Conservation (phyloP, 257 asterid genomes). For the Handroanthus guayacan region DNA sequence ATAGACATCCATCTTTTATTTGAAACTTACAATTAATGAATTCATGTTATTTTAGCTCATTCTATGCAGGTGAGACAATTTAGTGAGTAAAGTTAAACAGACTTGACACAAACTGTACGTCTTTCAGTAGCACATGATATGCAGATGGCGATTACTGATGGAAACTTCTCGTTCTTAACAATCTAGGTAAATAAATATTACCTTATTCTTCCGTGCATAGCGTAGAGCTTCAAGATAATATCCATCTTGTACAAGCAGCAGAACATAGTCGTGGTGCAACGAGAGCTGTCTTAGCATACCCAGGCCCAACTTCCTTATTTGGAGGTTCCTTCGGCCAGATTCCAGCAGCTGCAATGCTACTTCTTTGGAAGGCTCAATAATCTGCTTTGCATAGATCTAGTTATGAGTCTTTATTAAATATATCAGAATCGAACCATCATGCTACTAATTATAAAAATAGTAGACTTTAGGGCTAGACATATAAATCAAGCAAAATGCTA, state of each 20-base stretch:
- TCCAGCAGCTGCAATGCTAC: slow-evolving; percentile 89
- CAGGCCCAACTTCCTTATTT: slow-evolving; percentile 80
- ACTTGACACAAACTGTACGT: background rate
- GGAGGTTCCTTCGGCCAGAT: slow-evolving; percentile 74
- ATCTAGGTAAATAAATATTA: slow-evolving; percentile 36
- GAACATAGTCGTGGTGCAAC: slow-evolving; percentile 80
- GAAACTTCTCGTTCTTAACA: slow-evolving; percentile 3
- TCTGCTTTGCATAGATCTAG: slow-evolving; percentile 55
- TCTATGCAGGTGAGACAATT: slow-evolving; percentile 1
- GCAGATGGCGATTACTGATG: slow-evolving; percentile 12
- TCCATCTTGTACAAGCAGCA: slow-evolving; percentile 90
- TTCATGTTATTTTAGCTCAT: background rate
- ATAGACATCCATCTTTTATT: background rate
- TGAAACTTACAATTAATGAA: slow-evolving; percentile 8
- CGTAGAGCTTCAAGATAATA: slow-evolving; percentile 91
- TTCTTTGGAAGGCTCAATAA: slow-evolving; percentile 92
- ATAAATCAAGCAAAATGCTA: slow-evolving; percentile 34
- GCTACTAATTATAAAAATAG: background rate
- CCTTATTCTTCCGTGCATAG: slow-evolving; percentile 85
- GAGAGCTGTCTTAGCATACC: slow-evolving; percentile 85
- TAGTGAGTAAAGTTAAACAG: background rate
- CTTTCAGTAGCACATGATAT: slow-evolving; percentile 25
- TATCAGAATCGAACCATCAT: slow-evolving; percentile 8
- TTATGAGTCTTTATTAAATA: slow-evolving; percentile 29
- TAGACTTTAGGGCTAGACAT: slow-evolving; percentile 14